Evolutionary conservation across 768 basidiomycete genomes (phyloP).

Genomic region (Pleurotus tuber-regium): DNA sequence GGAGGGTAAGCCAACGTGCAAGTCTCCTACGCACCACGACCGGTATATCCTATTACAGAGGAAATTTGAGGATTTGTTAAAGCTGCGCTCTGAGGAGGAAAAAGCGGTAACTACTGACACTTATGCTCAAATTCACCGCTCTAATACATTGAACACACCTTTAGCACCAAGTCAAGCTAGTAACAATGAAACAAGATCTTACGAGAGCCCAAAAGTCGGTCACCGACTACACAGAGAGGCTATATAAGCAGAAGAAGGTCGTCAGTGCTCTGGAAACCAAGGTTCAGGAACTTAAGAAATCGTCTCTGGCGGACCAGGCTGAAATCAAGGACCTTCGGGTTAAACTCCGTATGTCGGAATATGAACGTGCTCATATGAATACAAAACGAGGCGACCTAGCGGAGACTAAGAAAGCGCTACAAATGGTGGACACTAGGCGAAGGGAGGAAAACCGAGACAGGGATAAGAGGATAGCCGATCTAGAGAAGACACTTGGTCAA

Average conservation of each 20-base stretch:
- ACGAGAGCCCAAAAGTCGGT: slow-evolving; percentile 42
- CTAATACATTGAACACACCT: background rate
- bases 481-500: slow-evolving; percentile 46
- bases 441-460: slow-evolving; percentile 54
- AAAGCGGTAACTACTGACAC: slow-evolving; percentile 42
- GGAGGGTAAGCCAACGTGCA: slow-evolving; percentile 16
- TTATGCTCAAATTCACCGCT: no score
- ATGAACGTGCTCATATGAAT: slow-evolving; percentile 50
- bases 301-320: slow-evolving; percentile 43
- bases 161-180: slow-evolving; percentile 62
- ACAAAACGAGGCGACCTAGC: slow-evolving; percentile 49
- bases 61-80: slow-evolving; percentile 64
- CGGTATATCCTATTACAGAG: slow-evolving; percentile 54
- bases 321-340: slow-evolving; percentile 63
- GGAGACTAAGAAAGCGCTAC: slow-evolving; percentile 50
- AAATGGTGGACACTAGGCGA: slow-evolving; percentile 45
- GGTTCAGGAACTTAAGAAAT: slow-evolving; percentile 59
- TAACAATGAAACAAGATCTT: slow-evolving; percentile 57
- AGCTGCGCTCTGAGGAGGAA: slow-evolving; percentile 63
- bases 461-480: slow-evolving; percentile 51
- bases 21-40: slow-evolving; percentile 33
- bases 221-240: slow-evolving; percentile 48
- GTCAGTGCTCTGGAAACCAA: slow-evolving; percentile 54
- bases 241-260: slow-evolving; percentile 65
- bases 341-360: slow-evolving; percentile 57